A percentile compares a stretch with the other conserved stretches of the same genome.
These are phyloP conservation scores for Nicotiana tabacum DNA, from an alignment of 257 asterid genomes.

Conservation along the genomic window DNA sequence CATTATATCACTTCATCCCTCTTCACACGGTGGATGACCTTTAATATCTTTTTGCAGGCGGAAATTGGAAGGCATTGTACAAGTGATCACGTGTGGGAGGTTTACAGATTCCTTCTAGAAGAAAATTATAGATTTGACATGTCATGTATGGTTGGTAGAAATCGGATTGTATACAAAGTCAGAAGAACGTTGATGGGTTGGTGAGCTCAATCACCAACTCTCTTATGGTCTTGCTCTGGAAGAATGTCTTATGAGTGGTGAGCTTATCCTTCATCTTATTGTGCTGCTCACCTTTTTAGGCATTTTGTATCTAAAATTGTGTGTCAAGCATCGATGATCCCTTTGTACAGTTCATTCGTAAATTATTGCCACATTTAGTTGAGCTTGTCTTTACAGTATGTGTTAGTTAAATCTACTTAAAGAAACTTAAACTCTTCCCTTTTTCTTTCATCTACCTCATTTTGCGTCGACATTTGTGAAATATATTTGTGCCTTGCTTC, in stretches of 20 bases:
- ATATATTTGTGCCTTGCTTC: background rate
- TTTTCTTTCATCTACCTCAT: background rate
- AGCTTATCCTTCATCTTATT: background rate
- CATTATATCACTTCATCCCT: background rate
- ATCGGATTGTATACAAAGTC: conserved; percentile 69
- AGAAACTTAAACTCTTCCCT: background rate
- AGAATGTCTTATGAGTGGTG: background rate
- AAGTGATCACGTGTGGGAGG: conserved; percentile 74
- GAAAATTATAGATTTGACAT: conserved; percentile 50
- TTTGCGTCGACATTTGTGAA: background rate
- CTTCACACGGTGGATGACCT: background rate
- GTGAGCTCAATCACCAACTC: conserved; percentile 34
- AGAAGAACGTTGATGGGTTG: conserved; percentile 83
- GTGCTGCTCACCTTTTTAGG: background rate
- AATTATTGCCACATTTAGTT: background rate
- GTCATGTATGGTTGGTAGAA: conserved; percentile 38
- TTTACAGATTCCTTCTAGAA: conserved; percentile 70
- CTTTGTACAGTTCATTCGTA: background rate
- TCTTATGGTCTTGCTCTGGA: background rate
- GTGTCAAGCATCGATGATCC: background rate
- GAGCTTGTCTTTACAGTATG: background rate
- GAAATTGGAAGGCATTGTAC: conserved; percentile 73
- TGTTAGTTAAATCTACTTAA: background rate
- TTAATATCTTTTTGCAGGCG: conserved; percentile 40
- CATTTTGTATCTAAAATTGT: background rate